These are phyloP conservation scores for Colletotrichum karsti DNA, from an alignment of 2,329 filamentous ascomycete species.

Conservation along the genomic window DNA sequence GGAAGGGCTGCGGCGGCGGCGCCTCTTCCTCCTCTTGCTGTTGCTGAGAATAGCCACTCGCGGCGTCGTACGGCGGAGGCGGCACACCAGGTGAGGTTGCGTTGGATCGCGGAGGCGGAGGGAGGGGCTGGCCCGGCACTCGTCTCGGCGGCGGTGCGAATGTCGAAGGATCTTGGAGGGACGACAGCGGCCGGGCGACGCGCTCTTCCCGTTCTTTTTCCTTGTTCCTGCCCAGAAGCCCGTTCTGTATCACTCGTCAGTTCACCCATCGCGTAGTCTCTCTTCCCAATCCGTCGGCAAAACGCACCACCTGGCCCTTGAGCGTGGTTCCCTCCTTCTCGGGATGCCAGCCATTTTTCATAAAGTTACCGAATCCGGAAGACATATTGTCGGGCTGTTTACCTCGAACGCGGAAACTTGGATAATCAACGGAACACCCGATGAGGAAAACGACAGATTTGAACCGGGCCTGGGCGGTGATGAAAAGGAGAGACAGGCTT, in stretches of 20 bases:
- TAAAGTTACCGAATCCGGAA: constrained; percentile 53
- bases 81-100: constrained; percentile 44
- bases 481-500: constrained; percentile 14
- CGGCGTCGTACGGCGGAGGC: constrained; percentile 27
- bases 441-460: neutral
- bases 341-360: constrained; percentile 63
- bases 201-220: constrained; percentile 42
- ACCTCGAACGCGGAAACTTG: neutral
- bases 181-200: constrained; percentile 68
- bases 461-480: neutral
- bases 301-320: constrained; percentile 56
- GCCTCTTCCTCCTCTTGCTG: constrained; percentile 45
- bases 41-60: constrained; percentile 27
- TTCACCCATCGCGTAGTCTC: neutral
- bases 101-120: constrained; percentile 36
- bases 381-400: constrained; percentile 41
- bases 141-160: constrained; percentile 86
- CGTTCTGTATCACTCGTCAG: constrained; percentile 48
- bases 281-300: neutral
- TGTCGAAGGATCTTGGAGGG: constrained; percentile 77
- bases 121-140: constrained; percentile 34
- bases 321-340: constrained; percentile 52
- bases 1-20: constrained; percentile 71
- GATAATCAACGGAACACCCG: neutral
- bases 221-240: constrained; percentile 53